Evolutionary conservation across 78 protist genomes (phyloP), one percentile per base, ranked within the genome.

Genomic region (Cavenderia fasciculata): DNA sequence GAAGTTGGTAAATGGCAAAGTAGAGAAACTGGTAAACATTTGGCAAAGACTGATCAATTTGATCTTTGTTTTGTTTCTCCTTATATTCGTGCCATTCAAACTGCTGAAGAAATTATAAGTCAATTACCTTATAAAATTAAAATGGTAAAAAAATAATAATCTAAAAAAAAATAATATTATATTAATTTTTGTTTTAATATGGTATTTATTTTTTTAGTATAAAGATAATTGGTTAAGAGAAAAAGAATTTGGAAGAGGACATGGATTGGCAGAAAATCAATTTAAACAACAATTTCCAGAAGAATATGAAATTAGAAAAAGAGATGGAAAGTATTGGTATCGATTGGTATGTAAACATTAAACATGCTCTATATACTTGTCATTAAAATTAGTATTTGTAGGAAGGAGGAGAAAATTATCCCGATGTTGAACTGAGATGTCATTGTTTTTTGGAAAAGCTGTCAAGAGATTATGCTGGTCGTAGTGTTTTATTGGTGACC

Each of bases 21-120:
- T 2, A 61, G 23, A 4, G 41, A 74, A n/a, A 71, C 84, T 12
- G 92, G 92, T 0, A n/a, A 57, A 29, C 46, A 71, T 40, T 11
- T 86, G 47, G 78, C 92, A 2, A 38, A 27, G 8, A 70, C 73
- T 2, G 34, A 16, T 16, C 21, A 54, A 34, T 86, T 86, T 38
- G 92, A 86, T 27, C 29, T 86, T 14, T 47, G 66, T 44, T 86
- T 86, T 43, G 47, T 62, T 4, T 86, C 92, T 11, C 92, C 92
- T n/a, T 86, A 86, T 23, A 16, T 57, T 29, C 36, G 92, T 12
- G 71, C 84, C 8, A 52, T 59, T 8, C 34, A 86, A 34, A 86
- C 92, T 2, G 79, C 92, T 25, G 56, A 71, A 2, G 40, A 52
- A 21, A 86, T 86, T 38, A 69, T 59, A 34, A 57, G 21, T 14